A percentile compares a stretch with the other conserved stretches of the same genome.
Evolutionary conservation across 176 grass and related monocot genomes (phyloP).

Genomic region (Aegilops tauschii): DNA sequence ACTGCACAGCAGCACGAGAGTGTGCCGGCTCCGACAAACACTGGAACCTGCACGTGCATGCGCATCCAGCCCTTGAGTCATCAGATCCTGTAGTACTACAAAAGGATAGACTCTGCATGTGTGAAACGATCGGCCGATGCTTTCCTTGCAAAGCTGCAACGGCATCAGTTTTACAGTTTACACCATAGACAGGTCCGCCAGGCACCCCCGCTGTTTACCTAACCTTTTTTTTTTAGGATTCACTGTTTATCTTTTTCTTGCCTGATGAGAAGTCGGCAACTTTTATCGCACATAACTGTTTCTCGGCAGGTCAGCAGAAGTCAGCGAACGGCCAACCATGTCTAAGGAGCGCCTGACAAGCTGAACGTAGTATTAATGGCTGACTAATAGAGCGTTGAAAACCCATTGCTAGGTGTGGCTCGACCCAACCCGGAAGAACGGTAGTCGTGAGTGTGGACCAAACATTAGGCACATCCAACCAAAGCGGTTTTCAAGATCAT

Average conservation of each 20-base stretch:
- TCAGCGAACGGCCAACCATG: neutral
- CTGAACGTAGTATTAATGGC: neutral
- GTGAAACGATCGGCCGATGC: neutral
- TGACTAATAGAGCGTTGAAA: conserved; percentile 31
- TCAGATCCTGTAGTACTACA: neutral
- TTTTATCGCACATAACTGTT: neutral
- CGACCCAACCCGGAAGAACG: neutral
- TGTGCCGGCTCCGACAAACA: neutral
- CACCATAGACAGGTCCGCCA: neutral
- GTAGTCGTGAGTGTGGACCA: conserved; percentile 22
- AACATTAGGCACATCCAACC: conserved; percentile 46
- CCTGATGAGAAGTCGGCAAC: neutral
- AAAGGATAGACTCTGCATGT: neutral
- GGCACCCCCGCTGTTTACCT: neutral
- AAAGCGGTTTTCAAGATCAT: neutral
- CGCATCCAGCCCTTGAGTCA: neutral
- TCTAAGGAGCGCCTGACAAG: neutral
- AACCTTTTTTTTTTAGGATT: no score
- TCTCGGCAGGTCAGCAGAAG: neutral
- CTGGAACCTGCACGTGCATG: neutral
- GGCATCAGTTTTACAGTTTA: neutral
- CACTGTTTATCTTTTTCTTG: no score
- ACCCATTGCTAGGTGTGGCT: neutral
- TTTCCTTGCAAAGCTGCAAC: neutral
- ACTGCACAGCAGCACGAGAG: neutral